A percentile compares a stretch with the other conserved stretches of the same genome.
Conservation (phyloP, 1,139 yeast species). For the Kurtzmaniella quercitrusa region DNA sequence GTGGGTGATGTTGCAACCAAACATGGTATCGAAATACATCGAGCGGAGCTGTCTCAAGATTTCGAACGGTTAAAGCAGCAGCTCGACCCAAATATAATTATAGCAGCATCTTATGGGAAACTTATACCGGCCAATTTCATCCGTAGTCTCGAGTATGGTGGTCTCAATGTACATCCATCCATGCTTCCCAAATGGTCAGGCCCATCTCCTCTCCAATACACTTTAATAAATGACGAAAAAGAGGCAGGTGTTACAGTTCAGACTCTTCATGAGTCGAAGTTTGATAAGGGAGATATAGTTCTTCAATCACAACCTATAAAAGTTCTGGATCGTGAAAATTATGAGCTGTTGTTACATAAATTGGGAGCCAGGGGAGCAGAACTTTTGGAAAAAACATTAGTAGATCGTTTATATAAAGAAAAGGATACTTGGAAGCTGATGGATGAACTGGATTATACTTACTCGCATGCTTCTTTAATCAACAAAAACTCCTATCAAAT, state of each 20-base stretch:
- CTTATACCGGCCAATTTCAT: conserved; percentile 67
- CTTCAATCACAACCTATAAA: conserved; percentile 48
- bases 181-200: conserved; percentile 81
- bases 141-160: conserved; percentile 49
- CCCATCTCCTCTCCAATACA: conserved; percentile 84
- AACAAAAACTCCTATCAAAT: conserved; percentile 36
- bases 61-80: conserved; percentile 30
- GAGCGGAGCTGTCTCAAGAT: conserved; percentile 61
- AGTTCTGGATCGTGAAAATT: conserved; percentile 39
- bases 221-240: conserved; percentile 60
- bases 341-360: conserved; percentile 36
- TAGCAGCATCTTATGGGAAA: conserved; percentile 88
- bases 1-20: conserved; percentile 42
- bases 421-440: conserved; percentile 11
- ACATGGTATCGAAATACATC: conserved; percentile 31
- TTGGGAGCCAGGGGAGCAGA: conserved; percentile 61
- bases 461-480: conserved; percentile 59
- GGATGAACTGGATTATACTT: conserved; percentile 23
- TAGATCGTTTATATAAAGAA: conserved; percentile 24
- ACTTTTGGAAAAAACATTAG: conserved; percentile 46
- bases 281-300: conserved; percentile 75
- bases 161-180: conserved; percentile 92
- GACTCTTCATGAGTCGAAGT: conserved; percentile 80
- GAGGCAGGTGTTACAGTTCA: conserved; percentile 85
- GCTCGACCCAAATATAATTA: conserved; percentile 52